These are phyloP conservation scores for Pleurotus pulmonarius DNA, from an alignment of 768 basidiomycete species.

Conservation along the genomic window DNA sequence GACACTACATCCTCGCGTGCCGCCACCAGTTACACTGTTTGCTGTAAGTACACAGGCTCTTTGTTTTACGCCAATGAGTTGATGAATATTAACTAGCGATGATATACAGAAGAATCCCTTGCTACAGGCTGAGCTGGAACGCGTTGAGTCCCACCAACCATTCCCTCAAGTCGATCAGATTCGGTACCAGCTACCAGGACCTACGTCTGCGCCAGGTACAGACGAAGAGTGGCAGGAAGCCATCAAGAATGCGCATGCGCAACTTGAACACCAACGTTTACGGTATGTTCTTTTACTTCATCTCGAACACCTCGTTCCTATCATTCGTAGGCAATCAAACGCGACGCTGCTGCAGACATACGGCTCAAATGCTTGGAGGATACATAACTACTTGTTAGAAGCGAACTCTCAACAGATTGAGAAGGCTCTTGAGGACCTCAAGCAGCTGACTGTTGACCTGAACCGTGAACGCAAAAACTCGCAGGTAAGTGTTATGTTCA, in stretches of 20 bases:
- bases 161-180: slow-evolving; percentile 65
- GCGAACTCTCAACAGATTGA: slow-evolving; percentile 70
- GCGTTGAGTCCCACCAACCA: slow-evolving; percentile 66
- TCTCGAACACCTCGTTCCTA: slow-evolving; percentile 11
- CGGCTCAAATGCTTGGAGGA: slow-evolving; percentile 87
- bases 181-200: slow-evolving; percentile 73
- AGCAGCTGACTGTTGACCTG: slow-evolving; percentile 75
- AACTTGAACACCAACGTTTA: slow-evolving; percentile 81
- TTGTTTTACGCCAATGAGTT: slow-evolving; percentile 3
- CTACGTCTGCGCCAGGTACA: slow-evolving; percentile 54
- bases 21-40: slow-evolving; percentile 64
- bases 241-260: slow-evolving; percentile 72
- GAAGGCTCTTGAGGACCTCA: slow-evolving; percentile 69
- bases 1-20: slow-evolving; percentile 66
- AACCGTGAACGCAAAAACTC: slow-evolving; percentile 87
- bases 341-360: slow-evolving; percentile 79
- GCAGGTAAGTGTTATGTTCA: slow-evolving; percentile 48
- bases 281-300: slow-evolving; percentile 43
- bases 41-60: slow-evolving; percentile 50
- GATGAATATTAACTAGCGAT: slow-evolving; percentile 8
- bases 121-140: slow-evolving; percentile 68
- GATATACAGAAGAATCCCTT: slow-evolving; percentile 57
- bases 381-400: slow-evolving; percentile 87
- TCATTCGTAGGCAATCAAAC: slow-evolving; percentile 66
- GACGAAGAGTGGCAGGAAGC: slow-evolving; percentile 78